These are phyloP conservation scores for Ogataea chonburiensis DNA, from an alignment of 805 yeast genomes.

Conservation along the genomic window DNA sequence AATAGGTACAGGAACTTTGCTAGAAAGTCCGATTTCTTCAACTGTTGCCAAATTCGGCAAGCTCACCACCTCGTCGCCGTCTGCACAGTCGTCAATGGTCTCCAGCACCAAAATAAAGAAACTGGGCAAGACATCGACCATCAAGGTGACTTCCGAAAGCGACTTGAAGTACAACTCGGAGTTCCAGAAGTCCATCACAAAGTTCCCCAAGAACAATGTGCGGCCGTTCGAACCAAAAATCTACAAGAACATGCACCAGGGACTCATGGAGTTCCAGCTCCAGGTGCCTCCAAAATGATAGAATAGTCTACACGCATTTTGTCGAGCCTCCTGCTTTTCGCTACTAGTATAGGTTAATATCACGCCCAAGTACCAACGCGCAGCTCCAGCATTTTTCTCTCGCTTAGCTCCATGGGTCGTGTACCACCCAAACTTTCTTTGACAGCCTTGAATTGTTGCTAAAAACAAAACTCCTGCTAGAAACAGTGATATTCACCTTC, in stretches of 20 bases:
- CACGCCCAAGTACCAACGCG: too few relatives aligned
- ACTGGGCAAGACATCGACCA: not conserved
- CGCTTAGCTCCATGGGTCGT: conserved; percentile 3
- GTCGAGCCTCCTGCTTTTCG: not conserved
- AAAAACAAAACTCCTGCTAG: conserved; percentile 5
- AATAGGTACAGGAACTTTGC: conserved; percentile 8
- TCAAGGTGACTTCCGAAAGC: conserved; percentile 1
- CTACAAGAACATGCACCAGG: conserved; percentile 31
- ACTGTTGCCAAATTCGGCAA: conserved; percentile 23
- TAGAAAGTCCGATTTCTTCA: conserved; percentile 23
- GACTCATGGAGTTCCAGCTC: conserved; percentile 35
- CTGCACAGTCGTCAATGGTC: conserved; percentile 3
- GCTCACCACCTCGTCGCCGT: conserved; percentile 18
- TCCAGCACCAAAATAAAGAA: conserved; percentile 4
- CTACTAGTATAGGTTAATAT: not conserved
- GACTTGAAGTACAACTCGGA: conserved; percentile 24
- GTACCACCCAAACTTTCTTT: not conserved
- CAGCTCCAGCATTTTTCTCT: not conserved
- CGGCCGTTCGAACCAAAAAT: conserved; percentile 29
- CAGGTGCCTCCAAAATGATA: conserved; percentile 19
- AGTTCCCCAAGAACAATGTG: conserved; percentile 32
- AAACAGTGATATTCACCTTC: too few relatives aligned
- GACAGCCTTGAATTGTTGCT: conserved; percentile 7
- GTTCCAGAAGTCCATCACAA: conserved; percentile 32
- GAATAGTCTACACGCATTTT: not conserved